These are phyloP conservation scores for Mariannaea sp. DNA, from an alignment of 2,329 filamentous ascomycete species.

Conservation along the genomic window DNA sequence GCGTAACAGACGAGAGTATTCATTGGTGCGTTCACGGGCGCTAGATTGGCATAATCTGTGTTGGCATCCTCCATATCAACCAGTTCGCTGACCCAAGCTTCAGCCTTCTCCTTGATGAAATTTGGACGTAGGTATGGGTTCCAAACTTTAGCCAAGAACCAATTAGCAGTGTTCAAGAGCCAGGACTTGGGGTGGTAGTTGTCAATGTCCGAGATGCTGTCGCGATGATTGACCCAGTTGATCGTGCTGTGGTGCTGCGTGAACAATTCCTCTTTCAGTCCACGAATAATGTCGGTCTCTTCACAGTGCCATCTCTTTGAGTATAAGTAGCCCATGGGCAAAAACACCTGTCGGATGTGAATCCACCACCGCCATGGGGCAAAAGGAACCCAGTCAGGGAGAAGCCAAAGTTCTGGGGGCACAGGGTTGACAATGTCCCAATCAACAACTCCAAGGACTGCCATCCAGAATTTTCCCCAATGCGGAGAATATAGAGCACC, in stretches of 20 bases:
- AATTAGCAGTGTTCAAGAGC: conserved; percentile 79
- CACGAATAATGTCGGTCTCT: conserved; percentile 72
- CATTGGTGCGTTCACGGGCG: conserved; percentile 88
- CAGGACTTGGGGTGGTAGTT: conserved; percentile 94
- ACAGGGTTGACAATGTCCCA: conserved; percentile 97
- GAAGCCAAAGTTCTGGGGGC: conserved; percentile 89
- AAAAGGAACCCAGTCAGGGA: conserved; percentile 89
- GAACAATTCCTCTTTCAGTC: conserved; percentile 81
- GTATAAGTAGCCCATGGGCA: conserved; percentile 90
- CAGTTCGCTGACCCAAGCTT: conserved; percentile 80
- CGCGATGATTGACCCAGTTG: conserved; percentile 76
- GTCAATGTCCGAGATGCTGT: conserved; percentile 77
- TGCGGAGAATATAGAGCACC: conserved; percentile 85
- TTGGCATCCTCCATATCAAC: conserved; percentile 93
- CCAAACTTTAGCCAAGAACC: conserved; percentile 78
- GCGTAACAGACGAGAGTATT: conserved; percentile 88
- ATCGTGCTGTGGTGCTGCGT: conserved; percentile 78
- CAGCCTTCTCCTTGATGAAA: conserved; percentile 69
- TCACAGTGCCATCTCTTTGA: conserved; percentile 81
- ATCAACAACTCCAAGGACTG: conserved; percentile 76
- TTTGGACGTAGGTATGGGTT: conserved; percentile 74
- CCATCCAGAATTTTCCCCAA: conserved; percentile 97
- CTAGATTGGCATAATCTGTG: conserved; percentile 83
- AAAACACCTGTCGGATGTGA: conserved; percentile 94
- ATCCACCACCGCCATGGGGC: conserved; percentile 98